These are phyloP conservation scores for Kwoniella europaea DNA, from an alignment of 768 basidiomycete species.

Conservation along the genomic window DNA sequence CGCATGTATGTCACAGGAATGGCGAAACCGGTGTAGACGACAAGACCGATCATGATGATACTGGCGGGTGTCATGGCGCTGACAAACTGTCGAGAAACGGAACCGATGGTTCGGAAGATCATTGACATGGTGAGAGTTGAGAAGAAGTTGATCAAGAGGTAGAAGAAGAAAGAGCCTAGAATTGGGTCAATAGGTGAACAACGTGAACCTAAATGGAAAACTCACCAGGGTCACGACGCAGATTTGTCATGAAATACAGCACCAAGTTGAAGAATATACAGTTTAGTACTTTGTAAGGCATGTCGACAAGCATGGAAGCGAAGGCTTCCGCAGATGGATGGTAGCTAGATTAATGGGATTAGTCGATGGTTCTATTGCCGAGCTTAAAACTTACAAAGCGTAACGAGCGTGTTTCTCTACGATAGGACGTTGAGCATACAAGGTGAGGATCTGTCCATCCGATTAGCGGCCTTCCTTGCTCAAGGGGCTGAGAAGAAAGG, in stretches of 20 bases:
- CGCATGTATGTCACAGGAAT: conserved; percentile 58
- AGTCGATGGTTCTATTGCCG: neutral
- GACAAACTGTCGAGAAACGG: conserved; percentile 70
- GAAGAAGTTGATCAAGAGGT: conserved; percentile 65
- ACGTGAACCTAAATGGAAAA: conserved; percentile 58
- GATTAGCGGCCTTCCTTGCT: too few relatives aligned
- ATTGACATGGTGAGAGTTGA: conserved; percentile 64
- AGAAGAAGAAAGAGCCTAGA: conserved; percentile 62
- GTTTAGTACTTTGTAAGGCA: conserved; percentile 55
- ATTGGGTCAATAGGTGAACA: too few relatives aligned
- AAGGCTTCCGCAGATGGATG: conserved; percentile 63
- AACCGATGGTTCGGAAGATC: conserved; percentile 65
- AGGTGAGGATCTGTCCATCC: conserved; percentile 52
- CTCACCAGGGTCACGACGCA: conserved; percentile 61
- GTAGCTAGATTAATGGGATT: conserved; percentile 44
- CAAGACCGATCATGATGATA: conserved; percentile 76
- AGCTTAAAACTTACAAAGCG: conserved; percentile 36
- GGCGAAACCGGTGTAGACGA: conserved; percentile 70
- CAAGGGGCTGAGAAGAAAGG: too few relatives aligned
- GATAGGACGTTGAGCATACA: conserved; percentile 60
- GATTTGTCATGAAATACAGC: conserved; percentile 62
- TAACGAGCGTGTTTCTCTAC: conserved; percentile 64
- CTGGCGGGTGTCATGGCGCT: conserved; percentile 67
- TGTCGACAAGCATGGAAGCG: conserved; percentile 56
- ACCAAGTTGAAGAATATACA: conserved; percentile 57